Conservation (phyloP, 805 yeast species). For the Candida nitratophila region DNA sequence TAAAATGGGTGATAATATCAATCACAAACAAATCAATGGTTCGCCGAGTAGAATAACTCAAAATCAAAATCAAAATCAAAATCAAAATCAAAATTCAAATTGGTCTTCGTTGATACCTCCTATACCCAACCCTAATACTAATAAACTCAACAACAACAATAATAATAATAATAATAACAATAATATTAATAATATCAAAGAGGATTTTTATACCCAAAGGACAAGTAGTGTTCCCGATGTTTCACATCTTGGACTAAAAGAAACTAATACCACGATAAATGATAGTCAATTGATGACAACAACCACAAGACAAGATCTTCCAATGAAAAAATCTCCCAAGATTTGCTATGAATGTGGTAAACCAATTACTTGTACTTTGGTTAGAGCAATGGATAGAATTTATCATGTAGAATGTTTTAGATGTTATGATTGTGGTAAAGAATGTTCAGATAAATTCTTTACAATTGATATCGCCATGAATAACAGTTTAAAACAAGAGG, state of each 20-base stretch:
- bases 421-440: constrained; percentile 77
- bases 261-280: background rate
- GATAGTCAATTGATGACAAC: no score
- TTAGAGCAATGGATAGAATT: constrained; percentile 72
- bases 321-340: constrained; percentile 21
- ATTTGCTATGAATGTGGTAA: constrained; percentile 46
- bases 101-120: no score
- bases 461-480: constrained; percentile 50
- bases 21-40: no score
- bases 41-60: no score
- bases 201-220: constrained; percentile 3
- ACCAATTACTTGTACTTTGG: constrained; percentile 65
- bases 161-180: no score
- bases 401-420: constrained; percentile 85
- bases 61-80: no score
- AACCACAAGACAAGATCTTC: no score
- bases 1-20: no score
- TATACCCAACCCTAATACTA: no score
- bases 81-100: no score
- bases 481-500: constrained; percentile 15
- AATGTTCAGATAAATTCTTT: constrained; percentile 82
- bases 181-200: background rate
- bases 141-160: no score
- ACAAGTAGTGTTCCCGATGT: constrained; percentile 10
- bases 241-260: background rate